Evolutionary conservation across 148 eudicot species (phyloP).

Genomic region (Persicaria tinctoria): DNA sequence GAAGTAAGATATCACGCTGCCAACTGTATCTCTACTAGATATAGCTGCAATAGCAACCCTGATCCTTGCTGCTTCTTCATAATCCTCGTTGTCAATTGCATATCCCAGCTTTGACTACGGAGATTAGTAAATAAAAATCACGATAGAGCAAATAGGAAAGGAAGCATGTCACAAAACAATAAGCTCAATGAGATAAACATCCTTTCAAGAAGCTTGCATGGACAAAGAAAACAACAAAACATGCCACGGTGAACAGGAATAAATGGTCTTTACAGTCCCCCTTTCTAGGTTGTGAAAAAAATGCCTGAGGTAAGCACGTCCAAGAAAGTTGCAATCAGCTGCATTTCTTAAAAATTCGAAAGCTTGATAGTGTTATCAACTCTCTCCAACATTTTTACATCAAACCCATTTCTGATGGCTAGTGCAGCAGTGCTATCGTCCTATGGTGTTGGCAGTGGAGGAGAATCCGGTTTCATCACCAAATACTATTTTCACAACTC

Average conservation of each 20-base stretch:
- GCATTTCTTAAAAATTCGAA: not conserved
- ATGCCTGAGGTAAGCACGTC: not conserved
- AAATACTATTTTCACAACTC: too few species aligned
- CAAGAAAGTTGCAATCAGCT: not conserved
- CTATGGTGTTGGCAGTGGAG: too few species aligned
- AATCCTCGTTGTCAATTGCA: slow-evolving; percentile 75
- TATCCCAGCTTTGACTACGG: slow-evolving; percentile 59
- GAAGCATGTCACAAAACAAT: not conserved
- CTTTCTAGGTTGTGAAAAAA: not conserved
- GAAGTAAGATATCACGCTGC: slow-evolving; percentile 74
- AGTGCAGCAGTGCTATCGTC: too few species aligned
- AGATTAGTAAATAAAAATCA: slow-evolving; percentile 15
- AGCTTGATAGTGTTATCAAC: not conserved
- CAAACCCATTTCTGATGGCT: too few species aligned
- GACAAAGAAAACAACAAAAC: slow-evolving; percentile 1
- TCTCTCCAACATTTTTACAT: too few species aligned
- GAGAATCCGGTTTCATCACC: too few species aligned
- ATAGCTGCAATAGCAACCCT: slow-evolving; percentile 96
- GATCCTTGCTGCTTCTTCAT: slow-evolving; percentile 81
- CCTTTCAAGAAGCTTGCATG: not conserved
- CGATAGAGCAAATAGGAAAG: not conserved
- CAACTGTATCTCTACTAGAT: slow-evolving; percentile 74
- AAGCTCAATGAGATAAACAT: not conserved
- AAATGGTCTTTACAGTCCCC: not conserved
- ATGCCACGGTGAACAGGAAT: not conserved